Base-by-base conservation (phyloP, 2,329 filamentous ascomycete genomes). In the Aspergillus uvarum region DNA sequence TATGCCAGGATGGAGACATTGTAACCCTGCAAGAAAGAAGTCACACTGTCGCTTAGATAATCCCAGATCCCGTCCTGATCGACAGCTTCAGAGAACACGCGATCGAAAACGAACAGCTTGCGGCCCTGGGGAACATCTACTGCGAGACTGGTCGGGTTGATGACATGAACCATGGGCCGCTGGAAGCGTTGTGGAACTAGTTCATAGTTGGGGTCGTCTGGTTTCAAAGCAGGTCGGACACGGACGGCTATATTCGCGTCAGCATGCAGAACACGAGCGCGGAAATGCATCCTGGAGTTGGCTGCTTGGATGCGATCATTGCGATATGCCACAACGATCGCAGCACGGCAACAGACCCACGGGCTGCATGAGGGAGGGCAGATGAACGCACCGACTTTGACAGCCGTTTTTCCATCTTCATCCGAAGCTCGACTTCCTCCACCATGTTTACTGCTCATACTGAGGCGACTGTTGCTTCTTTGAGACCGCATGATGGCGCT, bases 1-100 rank as follows among this genome's bases (percentile, higher is more conserved):
- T 99, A 99, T 51, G 95, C 95, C 69, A 99, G 81, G 53, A 99
- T 87, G 3, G 95, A 99, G 60, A 99, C 95, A 85, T 99, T 99
- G 84, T 98, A 99, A 57, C 95, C 95, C 73, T 97, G 92, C 1
- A 95, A 81, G 69, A 99, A 99, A 2, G 93, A 91, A 68, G 83
- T 87, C 67, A 98, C 90, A 68, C 92, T 96, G 67, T 99, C 95
- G 63, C 87, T 87, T 52, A 99, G 82, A 71, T 99, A 99, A 51
- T 96, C 90, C 91, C 94, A 99, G 51, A 99, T 80, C 51, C 93
- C 94, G 66, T 95, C 90, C 75, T 99, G 95, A 61, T 86, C 84
- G 7, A 92, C 83, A 2, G 95, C 89, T 68, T 93, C 87, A 32
- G 87, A 85, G 72, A 99, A 99, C 5, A 99, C 93, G 63, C 92